A percentile compares a stretch with the other conserved stretches of the same genome.
Conservation (phyloP, 129 eudicot genomes). For the Ambrosia trifida region DNA sequence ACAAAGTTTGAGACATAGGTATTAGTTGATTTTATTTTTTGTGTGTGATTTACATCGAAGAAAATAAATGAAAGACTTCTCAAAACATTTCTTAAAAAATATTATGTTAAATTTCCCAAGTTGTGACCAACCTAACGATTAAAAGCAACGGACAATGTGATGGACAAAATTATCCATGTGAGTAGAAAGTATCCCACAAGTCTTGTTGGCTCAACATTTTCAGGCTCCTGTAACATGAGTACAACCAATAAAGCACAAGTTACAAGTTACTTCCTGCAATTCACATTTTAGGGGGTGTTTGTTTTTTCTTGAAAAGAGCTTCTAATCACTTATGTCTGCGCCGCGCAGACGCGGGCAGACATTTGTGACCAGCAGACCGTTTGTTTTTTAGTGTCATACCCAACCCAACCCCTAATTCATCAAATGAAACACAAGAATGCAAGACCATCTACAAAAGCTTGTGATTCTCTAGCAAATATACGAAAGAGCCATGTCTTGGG, state of each 20-base stretch:
- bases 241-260: not conserved
- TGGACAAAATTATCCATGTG: constrained; percentile 54
- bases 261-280: not conserved
- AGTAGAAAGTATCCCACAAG: constrained; percentile 66
- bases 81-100: not conserved
- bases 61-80: too few species aligned
- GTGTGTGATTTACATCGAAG: too few species aligned
- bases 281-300: too few species aligned
- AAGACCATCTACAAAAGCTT: not conserved
- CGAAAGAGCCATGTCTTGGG: not conserved
- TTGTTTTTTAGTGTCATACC: too few species aligned
- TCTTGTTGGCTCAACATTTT: constrained; percentile 74
- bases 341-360: too few species aligned
- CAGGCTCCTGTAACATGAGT: constrained; percentile 64
- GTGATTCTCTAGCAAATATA: not conserved
- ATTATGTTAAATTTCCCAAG: not conserved
- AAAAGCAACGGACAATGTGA: constrained; percentile 42
- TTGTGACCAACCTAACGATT: constrained; percentile 38
- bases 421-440: not conserved
- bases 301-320: too few species aligned
- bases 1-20: too few species aligned
- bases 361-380: too few species aligned
- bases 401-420: not conserved
- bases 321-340: too few species aligned
- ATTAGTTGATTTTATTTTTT: too few species aligned